Conservation (phyloP, 2,329 filamentous ascomycete species). For the Ophiostoma ulmi region DNA sequence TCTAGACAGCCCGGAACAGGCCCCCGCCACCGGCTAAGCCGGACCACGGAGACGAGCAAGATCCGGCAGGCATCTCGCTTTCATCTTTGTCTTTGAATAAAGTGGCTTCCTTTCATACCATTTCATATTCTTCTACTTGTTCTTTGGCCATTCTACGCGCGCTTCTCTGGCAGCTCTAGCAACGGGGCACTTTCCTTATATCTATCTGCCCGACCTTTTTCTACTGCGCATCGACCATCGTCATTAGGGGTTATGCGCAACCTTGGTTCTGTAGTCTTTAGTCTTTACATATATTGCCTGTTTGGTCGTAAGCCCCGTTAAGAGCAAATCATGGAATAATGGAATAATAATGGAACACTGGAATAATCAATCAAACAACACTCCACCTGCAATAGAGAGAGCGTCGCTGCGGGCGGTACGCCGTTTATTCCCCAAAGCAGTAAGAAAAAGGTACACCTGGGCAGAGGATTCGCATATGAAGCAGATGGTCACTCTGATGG, state of each 20-base stretch:
- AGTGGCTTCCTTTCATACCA: too few species aligned
- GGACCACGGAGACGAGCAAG: not conserved
- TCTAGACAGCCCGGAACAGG: not conserved
- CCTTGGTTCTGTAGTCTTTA: too few species aligned
- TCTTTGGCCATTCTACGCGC: too few species aligned
- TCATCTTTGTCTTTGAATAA: not conserved
- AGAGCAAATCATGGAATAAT: not conserved
- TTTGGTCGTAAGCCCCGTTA: not conserved
- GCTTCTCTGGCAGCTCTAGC: not conserved
- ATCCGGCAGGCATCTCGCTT: not conserved
- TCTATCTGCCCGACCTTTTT: not conserved
- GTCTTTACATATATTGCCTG: not conserved
- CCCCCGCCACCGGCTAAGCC: not conserved
- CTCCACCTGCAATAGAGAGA: not conserved
- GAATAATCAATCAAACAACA: not conserved
- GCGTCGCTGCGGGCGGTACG: not conserved
- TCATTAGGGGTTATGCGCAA: not conserved
- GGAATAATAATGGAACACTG: not conserved
- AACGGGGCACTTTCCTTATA: not conserved
- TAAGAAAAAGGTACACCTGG: conserved; percentile 1
- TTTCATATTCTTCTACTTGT: too few species aligned
- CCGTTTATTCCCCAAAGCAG: conserved; percentile 2
- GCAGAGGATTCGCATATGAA: not conserved
- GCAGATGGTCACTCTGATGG: not conserved
- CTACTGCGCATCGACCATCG: conserved; percentile 2